Percentiles rank a stretch among this genome's conserved stretches.
These are phyloP conservation scores for Gliomastix tumulicola DNA, from an alignment of 2,329 filamentous ascomycete genomes.

Conservation along the genomic window DNA sequence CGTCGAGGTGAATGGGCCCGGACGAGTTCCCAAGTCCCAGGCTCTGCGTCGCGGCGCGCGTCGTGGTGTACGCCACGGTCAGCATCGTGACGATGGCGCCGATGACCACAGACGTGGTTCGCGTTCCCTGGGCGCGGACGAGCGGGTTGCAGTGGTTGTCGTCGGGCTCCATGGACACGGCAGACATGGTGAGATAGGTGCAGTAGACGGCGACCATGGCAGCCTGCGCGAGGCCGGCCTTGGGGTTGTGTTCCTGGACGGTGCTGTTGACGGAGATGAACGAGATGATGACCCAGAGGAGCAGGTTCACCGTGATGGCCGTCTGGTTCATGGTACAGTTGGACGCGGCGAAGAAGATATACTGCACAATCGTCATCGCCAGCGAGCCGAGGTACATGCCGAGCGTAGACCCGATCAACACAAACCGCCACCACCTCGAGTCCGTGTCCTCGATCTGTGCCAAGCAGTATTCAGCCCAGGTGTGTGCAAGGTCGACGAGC, in stretches of 20 bases:
- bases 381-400: slow-evolving; percentile 89
- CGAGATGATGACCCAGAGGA: slow-evolving; percentile 76
- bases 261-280: slow-evolving; percentile 82
- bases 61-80: slow-evolving; percentile 96
- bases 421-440: slow-evolving; percentile 73
- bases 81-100: slow-evolving; percentile 95
- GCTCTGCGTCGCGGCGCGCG: slow-evolving; percentile 86
- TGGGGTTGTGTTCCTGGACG: slow-evolving; percentile 86
- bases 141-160: slow-evolving; percentile 91
- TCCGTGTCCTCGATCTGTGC: slow-evolving; percentile 88
- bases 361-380: slow-evolving; percentile 94
- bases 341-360: slow-evolving; percentile 88
- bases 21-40: slow-evolving; percentile 54
- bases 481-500: slow-evolving; percentile 89
- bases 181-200: slow-evolving; percentile 97
- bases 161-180: slow-evolving; percentile 97
- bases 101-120: slow-evolving; percentile 84
- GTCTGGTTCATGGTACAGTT: slow-evolving; percentile 95
- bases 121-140: slow-evolving; percentile 74
- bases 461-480: slow-evolving; percentile 94
- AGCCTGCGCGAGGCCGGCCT: slow-evolving; percentile 91
- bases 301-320: slow-evolving; percentile 87
- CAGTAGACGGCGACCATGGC: slow-evolving; percentile 98
- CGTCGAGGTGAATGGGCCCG: slow-evolving; percentile 46
- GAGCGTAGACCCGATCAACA: slow-evolving; percentile 87